A percentile compares a stretch with the other conserved stretches of the same genome.
These are phyloP conservation scores for Cryptococcus amylolentus DNA, from an alignment of 1,284 basidiomycete species.

Conservation along the genomic window DNA sequence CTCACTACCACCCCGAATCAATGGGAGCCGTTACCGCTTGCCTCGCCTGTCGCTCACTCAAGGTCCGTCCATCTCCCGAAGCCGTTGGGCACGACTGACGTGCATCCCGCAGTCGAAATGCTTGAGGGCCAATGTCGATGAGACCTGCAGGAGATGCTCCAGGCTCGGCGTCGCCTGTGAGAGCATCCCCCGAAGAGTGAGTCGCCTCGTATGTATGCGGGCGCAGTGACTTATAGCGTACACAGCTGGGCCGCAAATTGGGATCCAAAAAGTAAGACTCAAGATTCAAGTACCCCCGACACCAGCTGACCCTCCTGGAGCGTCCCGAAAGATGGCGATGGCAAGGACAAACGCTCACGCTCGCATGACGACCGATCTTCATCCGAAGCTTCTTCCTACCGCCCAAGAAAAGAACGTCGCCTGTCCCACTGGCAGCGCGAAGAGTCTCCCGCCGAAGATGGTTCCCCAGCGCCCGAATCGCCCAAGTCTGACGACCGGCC, in stretches of 20 bases:
- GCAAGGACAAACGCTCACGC: background rate
- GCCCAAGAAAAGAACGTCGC: background rate
- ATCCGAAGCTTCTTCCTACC: background rate
- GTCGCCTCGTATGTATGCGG: too few species aligned
- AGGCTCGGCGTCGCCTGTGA: too few species aligned
- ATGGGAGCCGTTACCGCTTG: slow-evolving; percentile 12
- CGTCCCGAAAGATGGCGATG: background rate
- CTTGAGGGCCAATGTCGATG: too few species aligned
- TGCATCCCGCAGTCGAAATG: too few species aligned
- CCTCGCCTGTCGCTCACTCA: slow-evolving; percentile 13
- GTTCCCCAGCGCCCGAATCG: background rate
- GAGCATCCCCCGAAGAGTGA: too few species aligned
- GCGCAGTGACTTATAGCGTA: too few species aligned
- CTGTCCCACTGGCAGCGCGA: background rate
- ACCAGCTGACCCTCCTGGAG: background rate
- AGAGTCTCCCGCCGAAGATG: background rate
- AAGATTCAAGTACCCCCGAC: too few species aligned
- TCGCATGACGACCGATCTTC: background rate
- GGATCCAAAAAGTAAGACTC: too few species aligned
- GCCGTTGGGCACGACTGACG: too few species aligned
- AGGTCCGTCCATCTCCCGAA: slow-evolving; percentile 6
- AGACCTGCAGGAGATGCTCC: too few species aligned
- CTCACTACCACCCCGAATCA: too few species aligned
- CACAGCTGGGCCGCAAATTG: too few species aligned
- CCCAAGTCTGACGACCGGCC: background rate